Conservation (phyloP, 352 stramenopile species). For the Globisporangium okanoganense region DNA sequence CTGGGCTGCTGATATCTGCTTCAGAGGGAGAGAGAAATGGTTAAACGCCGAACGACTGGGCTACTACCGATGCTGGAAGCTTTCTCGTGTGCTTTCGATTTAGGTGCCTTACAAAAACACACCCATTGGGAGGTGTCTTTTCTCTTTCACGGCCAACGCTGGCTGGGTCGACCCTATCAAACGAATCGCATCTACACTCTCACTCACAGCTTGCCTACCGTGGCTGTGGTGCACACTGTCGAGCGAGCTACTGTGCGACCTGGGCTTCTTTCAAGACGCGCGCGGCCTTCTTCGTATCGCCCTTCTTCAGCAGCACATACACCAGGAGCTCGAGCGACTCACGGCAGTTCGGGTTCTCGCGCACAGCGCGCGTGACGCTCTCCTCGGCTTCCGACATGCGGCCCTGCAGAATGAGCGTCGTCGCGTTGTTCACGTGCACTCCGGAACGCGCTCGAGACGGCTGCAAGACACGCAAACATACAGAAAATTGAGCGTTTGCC, state of each 20-base stretch:
- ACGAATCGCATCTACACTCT: neutral
- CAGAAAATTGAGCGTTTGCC: conserved; percentile 3
- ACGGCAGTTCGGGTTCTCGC: conserved; percentile 75
- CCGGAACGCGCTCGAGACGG: conserved; percentile 61
- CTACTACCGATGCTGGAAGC: neutral
- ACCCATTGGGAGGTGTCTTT: neutral
- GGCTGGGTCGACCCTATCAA: conserved; percentile 1
- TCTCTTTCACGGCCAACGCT: conserved; percentile 1
- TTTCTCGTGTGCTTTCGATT: conserved; percentile 1
- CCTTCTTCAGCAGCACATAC: conserved; percentile 88
- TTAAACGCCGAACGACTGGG: neutral
- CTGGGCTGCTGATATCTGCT: neutral
- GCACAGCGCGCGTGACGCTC: conserved; percentile 78
- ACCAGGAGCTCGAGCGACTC: conserved; percentile 85
- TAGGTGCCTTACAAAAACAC: conserved; percentile 10
- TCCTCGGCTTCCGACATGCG: conserved; percentile 74
- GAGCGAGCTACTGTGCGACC: conserved; percentile 39
- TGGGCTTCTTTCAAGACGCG: conserved; percentile 85
- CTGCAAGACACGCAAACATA: conserved; percentile 21
- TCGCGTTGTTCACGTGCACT: conserved; percentile 86
- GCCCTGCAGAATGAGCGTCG: conserved; percentile 68
- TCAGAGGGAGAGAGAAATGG: neutral
- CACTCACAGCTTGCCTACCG: neutral
- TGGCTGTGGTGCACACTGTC: neutral
- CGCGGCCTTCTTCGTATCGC: conserved; percentile 84